Percentiles rank a stretch among this genome's conserved stretches.
phyloP scores from a whole-genome alignment of 2,329 filamentous ascomycete genomes.

The Xylaria sp. region DNA sequence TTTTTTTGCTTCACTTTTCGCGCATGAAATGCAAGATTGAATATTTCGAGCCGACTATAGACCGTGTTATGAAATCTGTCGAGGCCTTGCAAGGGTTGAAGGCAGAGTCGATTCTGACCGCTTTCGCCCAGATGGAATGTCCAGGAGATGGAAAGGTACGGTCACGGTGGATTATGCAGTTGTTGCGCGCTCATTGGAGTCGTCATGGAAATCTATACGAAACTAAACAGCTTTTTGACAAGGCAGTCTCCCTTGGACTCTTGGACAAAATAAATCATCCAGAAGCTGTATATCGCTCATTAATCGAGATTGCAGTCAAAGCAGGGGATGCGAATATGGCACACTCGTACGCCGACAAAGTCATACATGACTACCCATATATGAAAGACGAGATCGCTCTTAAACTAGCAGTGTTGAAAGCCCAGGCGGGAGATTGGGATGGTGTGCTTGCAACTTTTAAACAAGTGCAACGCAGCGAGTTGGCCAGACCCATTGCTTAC shows the following conservation, averaged over 20 bases:
- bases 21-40: constrained; percentile 39
- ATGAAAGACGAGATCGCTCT: constrained; percentile 50
- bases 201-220: constrained; percentile 43
- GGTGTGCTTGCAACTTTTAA: constrained; percentile 51
- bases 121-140: constrained; percentile 43
- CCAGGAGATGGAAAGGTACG: constrained; percentile 41
- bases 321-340: constrained; percentile 49
- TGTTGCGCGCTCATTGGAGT: constrained; percentile 52
- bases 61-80: constrained; percentile 50
- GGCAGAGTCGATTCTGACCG: constrained; percentile 46
- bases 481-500: constrained; percentile 38
- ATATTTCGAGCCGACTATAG: constrained; percentile 45
- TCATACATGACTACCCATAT: constrained; percentile 42
- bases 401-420: constrained; percentile 51
- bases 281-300: constrained; percentile 51
- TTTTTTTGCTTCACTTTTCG: constrained; percentile 50
- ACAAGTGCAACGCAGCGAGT: constrained; percentile 36
- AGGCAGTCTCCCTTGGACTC: constrained; percentile 41
- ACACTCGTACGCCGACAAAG: constrained; percentile 45
- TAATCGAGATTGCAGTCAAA: constrained; percentile 55
- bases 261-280: constrained; percentile 43
- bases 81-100: constrained; percentile 45
- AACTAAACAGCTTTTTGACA: constrained; percentile 45
- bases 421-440: constrained; percentile 55
- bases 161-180: constrained; percentile 51